Conservation (phyloP, 306 rosid species). For the Cicer pinnatifidum region DNA sequence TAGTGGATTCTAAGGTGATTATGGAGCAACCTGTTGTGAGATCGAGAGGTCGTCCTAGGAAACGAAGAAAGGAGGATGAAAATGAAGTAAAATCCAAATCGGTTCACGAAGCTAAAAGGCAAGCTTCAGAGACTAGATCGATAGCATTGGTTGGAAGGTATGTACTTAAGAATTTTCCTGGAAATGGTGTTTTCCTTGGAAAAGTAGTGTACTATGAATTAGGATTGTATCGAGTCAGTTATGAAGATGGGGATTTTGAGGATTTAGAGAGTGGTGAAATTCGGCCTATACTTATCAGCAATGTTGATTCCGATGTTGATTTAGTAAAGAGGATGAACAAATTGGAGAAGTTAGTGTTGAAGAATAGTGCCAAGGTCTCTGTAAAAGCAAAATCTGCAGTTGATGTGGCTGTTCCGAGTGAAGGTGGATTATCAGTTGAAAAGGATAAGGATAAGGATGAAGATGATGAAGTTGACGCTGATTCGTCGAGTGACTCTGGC, state of each 20-base stretch:
- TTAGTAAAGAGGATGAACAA: constrained; percentile 52
- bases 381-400: constrained; percentile 41
- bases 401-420: constrained; percentile 49
- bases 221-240: constrained; percentile 73
- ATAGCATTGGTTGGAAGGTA: constrained; percentile 68
- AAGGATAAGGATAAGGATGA: constrained; percentile 44
- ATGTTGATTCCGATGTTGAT: constrained; percentile 48
- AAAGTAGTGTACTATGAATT: constrained; percentile 67
- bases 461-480: constrained; percentile 50
- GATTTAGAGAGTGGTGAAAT: constrained; percentile 86
- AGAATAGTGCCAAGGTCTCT: constrained; percentile 15
- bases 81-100: constrained; percentile 39
- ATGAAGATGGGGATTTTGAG: constrained; percentile 89
- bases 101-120: constrained; percentile 56
- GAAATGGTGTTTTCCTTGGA: constrained; percentile 71
- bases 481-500: constrained; percentile 52
- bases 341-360: constrained; percentile 54
- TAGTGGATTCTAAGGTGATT: constrained; percentile 31
- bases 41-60: constrained; percentile 94
- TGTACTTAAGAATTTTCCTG: constrained; percentile 68
- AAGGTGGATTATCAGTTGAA: constrained; percentile 44
- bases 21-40: constrained; percentile 74
- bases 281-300: constrained; percentile 58
- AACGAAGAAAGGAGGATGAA: constrained; percentile 63
- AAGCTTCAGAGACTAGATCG: constrained; percentile 48